phyloP scores from a whole-genome alignment of 495 filamentous ascomycete species.

The Neurospora africana region DNA sequence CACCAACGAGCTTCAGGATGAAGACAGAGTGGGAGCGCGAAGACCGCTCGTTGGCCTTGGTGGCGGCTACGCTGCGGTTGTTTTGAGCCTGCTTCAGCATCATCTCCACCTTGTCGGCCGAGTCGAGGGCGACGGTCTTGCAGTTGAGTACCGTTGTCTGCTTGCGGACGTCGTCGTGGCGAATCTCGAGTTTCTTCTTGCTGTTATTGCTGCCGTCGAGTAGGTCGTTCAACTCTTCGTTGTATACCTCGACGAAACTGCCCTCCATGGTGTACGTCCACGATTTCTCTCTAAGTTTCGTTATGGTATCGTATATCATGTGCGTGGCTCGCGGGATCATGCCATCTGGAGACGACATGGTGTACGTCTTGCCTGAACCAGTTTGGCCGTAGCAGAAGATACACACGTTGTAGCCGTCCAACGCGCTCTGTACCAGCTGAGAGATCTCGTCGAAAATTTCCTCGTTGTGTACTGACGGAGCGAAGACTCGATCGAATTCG shows the following conservation, averaged over 20 bases:
- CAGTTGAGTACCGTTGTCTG: constrained; percentile 81
- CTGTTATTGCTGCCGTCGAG: constrained; percentile 76
- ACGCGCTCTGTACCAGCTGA: constrained; percentile 88
- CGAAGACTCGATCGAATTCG: constrained; percentile 89
- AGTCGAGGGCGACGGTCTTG: constrained; percentile 67
- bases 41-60: constrained; percentile 89
- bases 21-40: constrained; percentile 94
- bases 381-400: constrained; percentile 99
- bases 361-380: constrained; percentile 90
- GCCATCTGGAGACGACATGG: constrained; percentile 86
- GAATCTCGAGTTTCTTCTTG: constrained; percentile 85
- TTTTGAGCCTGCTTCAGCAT: constrained; percentile 68
- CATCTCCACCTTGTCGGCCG: constrained; percentile 61
- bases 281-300: constrained; percentile 72
- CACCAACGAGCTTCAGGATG: constrained; percentile 78
- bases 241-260: constrained; percentile 97
- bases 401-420: constrained; percentile 98
- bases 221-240: constrained; percentile 90
- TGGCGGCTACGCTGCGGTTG: constrained; percentile 88
- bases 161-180: constrained; percentile 69
- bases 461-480: constrained; percentile 61
- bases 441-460: constrained; percentile 96
- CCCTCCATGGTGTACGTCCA: constrained; percentile 94
- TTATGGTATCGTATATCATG: constrained; percentile 84
- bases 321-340: constrained; percentile 93